phyloP scores from a whole-genome alignment of 176 grass and related monocot genomes.

The Bolboschoenus planiculmis region DNA sequence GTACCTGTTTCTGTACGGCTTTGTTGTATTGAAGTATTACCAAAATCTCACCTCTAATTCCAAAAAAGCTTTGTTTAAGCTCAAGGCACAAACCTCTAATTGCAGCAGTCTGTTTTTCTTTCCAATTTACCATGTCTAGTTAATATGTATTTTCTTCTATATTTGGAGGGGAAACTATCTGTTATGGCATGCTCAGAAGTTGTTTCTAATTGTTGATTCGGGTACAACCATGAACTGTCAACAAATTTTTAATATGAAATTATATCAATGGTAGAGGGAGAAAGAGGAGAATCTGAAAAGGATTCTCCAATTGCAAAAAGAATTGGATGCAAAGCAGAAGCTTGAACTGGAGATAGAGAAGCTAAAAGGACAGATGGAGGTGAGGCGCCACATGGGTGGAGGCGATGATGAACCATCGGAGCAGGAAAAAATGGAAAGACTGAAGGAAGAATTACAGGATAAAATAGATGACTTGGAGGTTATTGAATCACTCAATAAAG shows the following conservation, averaged over 20 bases:
- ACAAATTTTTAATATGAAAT: not conserved
- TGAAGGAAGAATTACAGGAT: slow-evolving; percentile 39
- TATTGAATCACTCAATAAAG: slow-evolving; percentile 39
- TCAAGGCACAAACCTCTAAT: not conserved
- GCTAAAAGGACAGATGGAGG: slow-evolving; percentile 59
- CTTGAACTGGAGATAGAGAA: slow-evolving; percentile 67
- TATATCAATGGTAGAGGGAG: slow-evolving; percentile 44
- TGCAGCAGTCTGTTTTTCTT: not conserved
- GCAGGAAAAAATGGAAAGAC: slow-evolving; percentile 59
- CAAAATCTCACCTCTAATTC: not conserved
- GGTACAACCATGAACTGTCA: not conserved
- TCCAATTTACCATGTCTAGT: slow-evolving; percentile 1
- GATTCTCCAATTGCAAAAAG: slow-evolving; percentile 74
- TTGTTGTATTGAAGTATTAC: not conserved
- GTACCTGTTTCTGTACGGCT: not conserved
- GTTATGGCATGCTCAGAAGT: not conserved
- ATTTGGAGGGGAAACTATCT: not conserved
- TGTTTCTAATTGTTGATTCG: not conserved
- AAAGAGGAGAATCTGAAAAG: slow-evolving; percentile 66
- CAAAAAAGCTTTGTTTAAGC: not conserved
- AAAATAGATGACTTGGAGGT: slow-evolving; percentile 43
- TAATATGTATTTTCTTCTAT: not conserved
- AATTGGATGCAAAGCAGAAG: slow-evolving; percentile 73
- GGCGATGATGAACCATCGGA: slow-evolving; percentile 45
- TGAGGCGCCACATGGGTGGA: slow-evolving; percentile 73